Percentiles rank a stretch among this genome's conserved stretches.
Evolutionary conservation across 306 rosid species (phyloP).

Genomic region (Cucurbita moschata): DNA sequence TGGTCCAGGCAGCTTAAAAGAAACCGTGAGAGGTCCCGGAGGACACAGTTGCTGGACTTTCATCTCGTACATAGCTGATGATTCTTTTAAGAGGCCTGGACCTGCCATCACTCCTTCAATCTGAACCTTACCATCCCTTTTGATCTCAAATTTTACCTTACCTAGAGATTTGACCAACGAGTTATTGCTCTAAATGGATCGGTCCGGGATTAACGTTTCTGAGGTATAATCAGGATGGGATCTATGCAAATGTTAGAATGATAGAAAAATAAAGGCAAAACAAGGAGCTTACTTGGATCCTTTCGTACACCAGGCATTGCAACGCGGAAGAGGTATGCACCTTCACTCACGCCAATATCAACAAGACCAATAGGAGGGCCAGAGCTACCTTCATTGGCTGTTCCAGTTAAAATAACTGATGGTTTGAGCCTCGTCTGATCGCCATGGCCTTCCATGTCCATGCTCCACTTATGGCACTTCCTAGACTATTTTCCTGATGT

Average conservation of each 20-base stretch:
- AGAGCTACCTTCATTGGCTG: slow-evolving; percentile 30
- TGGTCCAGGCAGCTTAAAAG: slow-evolving; percentile 42
- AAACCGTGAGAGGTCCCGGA: slow-evolving; percentile 31
- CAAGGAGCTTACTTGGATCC: slow-evolving; percentile 18
- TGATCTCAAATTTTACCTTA: slow-evolving; percentile 27
- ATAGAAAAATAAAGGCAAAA: not conserved
- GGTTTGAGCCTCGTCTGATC: slow-evolving; percentile 20
- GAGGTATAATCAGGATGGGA: not conserved
- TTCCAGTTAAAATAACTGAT: slow-evolving; percentile 27
- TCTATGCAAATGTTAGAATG: not conserved
- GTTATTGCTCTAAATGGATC: not conserved
- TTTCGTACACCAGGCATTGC: slow-evolving; percentile 39
- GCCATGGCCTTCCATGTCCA: slow-evolving; percentile 9
- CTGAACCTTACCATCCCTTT: slow-evolving; percentile 32
- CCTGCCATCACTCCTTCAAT: slow-evolving; percentile 37
- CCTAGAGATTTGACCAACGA: slow-evolving; percentile 13
- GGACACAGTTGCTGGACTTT: slow-evolving; percentile 41
- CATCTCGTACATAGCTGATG: slow-evolving; percentile 20
- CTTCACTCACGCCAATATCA: slow-evolving; percentile 38
- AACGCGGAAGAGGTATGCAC: slow-evolving; percentile 38
- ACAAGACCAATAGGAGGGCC: slow-evolving; percentile 38
- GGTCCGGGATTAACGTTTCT: not conserved
- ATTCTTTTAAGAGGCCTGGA: slow-evolving; percentile 19
- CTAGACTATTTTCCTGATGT: not conserved
- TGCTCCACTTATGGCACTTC: not conserved